Conservation (phyloP, 768 basidiomycete species). For the Daedalea quercina region DNA sequence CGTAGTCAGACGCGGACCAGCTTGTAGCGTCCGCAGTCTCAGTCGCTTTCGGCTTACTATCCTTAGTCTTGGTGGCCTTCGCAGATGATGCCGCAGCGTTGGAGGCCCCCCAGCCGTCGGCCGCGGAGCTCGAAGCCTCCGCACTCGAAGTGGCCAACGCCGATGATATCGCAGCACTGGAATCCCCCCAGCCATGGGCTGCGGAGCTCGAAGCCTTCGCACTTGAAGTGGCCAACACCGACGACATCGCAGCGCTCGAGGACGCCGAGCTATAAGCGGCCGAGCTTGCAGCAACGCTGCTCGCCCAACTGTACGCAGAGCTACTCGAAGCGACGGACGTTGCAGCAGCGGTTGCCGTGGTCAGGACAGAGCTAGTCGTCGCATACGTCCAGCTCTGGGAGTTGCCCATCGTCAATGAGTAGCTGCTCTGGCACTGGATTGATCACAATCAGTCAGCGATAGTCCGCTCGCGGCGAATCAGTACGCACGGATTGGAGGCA, state of each 20-base stretch:
- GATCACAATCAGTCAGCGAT: neutral
- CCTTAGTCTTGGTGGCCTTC: no score
- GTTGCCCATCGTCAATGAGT: conserved; percentile 46
- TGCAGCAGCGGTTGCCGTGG: conserved; percentile 17
- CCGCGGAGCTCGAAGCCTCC: no score
- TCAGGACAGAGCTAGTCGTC: conserved; percentile 8
- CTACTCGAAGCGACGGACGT: conserved; percentile 14
- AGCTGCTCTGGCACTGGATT: conserved; percentile 52
- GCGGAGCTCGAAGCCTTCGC: neutral
- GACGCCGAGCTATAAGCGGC: neutral
- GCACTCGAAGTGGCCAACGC: no score
- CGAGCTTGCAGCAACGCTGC: neutral
- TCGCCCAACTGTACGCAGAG: conserved; percentile 14
- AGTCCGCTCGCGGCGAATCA: neutral
- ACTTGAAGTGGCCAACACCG: neutral
- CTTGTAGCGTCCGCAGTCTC: no score
- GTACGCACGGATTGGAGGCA: conserved; percentile 43
- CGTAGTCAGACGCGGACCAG: neutral
- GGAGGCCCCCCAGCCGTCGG: no score
- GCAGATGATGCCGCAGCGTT: no score
- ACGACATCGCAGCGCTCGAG: neutral
- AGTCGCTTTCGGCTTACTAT: no score
- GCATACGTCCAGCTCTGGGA: conserved; percentile 33
- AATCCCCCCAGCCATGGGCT: no score
- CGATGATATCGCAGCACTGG: no score